Evolutionary conservation across 305 asterid species (phyloP), one percentile per base, ranked within the genome.

Genomic region (Fraxinus greggii): DNA sequence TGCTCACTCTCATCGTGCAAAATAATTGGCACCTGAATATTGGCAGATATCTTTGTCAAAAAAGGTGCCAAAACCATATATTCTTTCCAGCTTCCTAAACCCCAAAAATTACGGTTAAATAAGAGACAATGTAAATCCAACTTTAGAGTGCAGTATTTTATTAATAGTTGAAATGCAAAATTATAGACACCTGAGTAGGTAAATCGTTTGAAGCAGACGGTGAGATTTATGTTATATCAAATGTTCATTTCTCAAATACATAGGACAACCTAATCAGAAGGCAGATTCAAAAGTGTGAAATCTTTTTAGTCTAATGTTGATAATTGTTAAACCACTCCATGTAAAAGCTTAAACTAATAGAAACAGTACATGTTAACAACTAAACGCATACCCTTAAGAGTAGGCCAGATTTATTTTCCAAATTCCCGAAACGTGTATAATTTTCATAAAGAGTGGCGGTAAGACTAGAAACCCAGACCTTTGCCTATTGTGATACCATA

Each of bases 1-100:
- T 89, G 96, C 56, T 92, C 97, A 82, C 75, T 94, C 91, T 94
- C 98, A 17, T 90, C 78, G 76, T 95, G 99, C 87, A 91, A 82
- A 54, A 54, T 54, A 54, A 54, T 54, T 42, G 99, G 98, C 82
- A 95, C 99, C 98, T 93, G 88, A 81, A 84, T 19, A 56, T 56
- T n/a, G 5, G 79, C 75, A 35, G 54, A 67, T 48, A 54, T 4
- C 5, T 76, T 45, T 48, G 36, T 32, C 38, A 33, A 2, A 29
- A 74, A 77, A 65, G 73, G 73, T 26, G 35, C 26, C 36, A 54
- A 32, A 40, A 38, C 78, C 78, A 61, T 17, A 61, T 23, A 61
- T 61, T 56, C 73, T 26, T 65, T 65, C 2, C n/a, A 7, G 5
- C 35, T 65, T 65, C 73, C 35, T 29, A 17, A 69, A 33, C 15